These are phyloP conservation scores for Setaria italica DNA, from an alignment of 202 grass and related monocot genomes.

Conservation along the genomic window DNA sequence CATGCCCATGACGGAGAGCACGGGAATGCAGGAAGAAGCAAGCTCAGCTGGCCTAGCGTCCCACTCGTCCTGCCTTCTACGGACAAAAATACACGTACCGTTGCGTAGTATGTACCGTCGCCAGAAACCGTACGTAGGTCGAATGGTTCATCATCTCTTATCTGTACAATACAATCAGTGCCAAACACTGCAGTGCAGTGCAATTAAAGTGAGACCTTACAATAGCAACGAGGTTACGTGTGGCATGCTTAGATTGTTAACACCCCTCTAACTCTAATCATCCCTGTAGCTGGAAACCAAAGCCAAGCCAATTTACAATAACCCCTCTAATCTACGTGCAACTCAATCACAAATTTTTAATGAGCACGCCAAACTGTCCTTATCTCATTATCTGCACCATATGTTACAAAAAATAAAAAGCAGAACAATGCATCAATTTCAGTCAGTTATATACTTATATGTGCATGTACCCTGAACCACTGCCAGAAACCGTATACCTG, in stretches of 20 bases:
- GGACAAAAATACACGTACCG: constrained; percentile 13
- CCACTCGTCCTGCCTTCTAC: constrained; percentile 54
- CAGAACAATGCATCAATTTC: too few species aligned
- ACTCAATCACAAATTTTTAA: not conserved
- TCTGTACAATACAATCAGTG: not conserved
- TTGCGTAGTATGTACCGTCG: not conserved
- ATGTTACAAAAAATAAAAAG: not conserved
- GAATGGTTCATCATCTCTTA: too few species aligned
- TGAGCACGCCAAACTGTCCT: not conserved
- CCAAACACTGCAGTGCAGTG: constrained; percentile 14
- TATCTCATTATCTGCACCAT: not conserved
- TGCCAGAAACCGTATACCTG: too few species aligned
- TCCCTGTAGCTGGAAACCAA: too few species aligned
- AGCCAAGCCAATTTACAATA: too few species aligned
- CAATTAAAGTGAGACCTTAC: constrained; percentile 25
- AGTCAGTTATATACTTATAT: not conserved
- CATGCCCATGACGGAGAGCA: not conserved
- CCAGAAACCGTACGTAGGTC: not conserved
- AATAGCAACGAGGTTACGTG: too few species aligned
- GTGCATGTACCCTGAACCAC: too few species aligned
- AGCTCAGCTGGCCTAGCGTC: not conserved
- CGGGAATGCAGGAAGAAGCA: not conserved
- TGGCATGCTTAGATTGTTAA: too few species aligned
- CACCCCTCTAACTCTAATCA: too few species aligned
- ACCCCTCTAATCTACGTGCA: too few species aligned